A percentile compares a stretch with the other conserved stretches of the same genome.
Conservation (phyloP, 2,329 filamentous ascomycete species). For the Verruconis gallopava region DNA sequence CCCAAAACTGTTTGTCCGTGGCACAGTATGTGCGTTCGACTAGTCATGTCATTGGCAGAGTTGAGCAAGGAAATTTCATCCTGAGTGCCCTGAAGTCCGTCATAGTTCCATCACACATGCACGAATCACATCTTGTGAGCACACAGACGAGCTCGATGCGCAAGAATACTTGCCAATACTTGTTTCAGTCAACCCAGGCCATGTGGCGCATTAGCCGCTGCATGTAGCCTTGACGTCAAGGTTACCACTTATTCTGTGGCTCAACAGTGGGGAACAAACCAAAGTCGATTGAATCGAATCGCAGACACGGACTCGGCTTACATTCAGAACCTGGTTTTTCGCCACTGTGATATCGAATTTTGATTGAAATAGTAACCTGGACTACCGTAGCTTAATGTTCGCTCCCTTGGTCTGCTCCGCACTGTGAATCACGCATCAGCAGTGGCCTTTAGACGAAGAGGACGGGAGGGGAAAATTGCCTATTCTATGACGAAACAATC, state of each 20-base stretch:
- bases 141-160: background rate
- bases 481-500: too few species aligned
- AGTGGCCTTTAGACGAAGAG: background rate
- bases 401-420: too few species aligned
- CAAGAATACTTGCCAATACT: too few species aligned
- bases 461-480: background rate
- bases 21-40: too few species aligned
- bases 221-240: background rate
- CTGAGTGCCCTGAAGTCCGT: background rate
- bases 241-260: background rate
- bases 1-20: background rate
- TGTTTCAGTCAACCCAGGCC: too few species aligned
- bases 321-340: background rate
- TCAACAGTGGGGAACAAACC: background rate
- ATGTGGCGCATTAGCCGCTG: background rate
- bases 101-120: background rate
- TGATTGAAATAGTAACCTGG: background rate
- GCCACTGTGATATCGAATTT: background rate
- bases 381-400: too few species aligned
- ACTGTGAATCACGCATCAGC: background rate
- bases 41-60: background rate
- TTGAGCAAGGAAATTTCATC: background rate
- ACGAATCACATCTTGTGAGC: background rate
- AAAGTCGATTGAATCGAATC: too few species aligned
- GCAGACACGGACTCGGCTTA: too few species aligned